phyloP scores from a whole-genome alignment of 2,329 filamentous ascomycete species.

The Malbranchea zuffiana region DNA sequence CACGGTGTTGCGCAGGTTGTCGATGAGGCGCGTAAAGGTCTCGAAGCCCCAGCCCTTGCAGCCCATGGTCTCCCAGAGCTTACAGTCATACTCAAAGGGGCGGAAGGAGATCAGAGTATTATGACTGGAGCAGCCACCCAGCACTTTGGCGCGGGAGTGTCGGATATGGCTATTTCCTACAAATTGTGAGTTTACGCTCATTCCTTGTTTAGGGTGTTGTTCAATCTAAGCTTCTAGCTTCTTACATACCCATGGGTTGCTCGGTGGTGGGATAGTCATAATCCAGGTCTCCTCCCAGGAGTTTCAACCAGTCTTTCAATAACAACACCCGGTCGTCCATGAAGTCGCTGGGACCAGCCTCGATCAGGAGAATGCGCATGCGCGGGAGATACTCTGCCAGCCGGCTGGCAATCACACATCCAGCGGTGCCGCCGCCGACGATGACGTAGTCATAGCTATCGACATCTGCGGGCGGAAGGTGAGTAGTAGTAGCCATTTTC shows the following conservation, averaged over 20 bases:
- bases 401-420: slow-evolving; percentile 71
- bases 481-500: slow-evolving; percentile 54
- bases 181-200: slow-evolving; percentile 11
- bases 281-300: slow-evolving; percentile 79
- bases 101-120: slow-evolving; percentile 91
- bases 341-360: slow-evolving; percentile 81
- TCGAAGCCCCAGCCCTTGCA: slow-evolving; percentile 80
- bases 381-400: slow-evolving; percentile 73
- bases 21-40: slow-evolving; percentile 67
- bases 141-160: slow-evolving; percentile 82
- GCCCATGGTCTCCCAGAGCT: slow-evolving; percentile 71
- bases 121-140: slow-evolving; percentile 86
- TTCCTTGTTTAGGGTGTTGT: not conserved
- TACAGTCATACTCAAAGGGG: slow-evolving; percentile 78
- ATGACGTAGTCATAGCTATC: slow-evolving; percentile 73
- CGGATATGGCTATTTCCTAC: slow-evolving; percentile 81
- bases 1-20: slow-evolving; percentile 80
- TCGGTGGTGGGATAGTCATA: slow-evolving; percentile 85
- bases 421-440: slow-evolving; percentile 74
- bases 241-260: slow-evolving; percentile 64
- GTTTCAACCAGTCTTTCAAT: slow-evolving; percentile 73
- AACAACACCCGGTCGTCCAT: slow-evolving; percentile 78
- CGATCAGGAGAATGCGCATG: slow-evolving; percentile 71
- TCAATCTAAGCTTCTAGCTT: not conserved
- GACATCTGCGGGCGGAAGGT: slow-evolving; percentile 52